phyloP scores from a whole-genome alignment of 345 rosid species.

The Salix arbutifolia region DNA sequence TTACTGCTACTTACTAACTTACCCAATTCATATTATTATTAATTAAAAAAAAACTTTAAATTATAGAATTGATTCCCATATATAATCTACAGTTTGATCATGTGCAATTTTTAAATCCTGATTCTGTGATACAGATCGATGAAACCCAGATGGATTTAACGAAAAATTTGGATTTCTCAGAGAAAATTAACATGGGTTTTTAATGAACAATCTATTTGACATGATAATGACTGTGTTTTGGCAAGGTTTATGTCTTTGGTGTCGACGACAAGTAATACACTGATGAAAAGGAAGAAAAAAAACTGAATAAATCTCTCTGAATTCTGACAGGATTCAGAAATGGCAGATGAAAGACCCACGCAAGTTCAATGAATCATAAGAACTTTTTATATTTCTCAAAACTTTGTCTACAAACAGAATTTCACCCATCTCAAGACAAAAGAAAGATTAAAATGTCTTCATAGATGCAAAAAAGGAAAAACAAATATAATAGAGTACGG shows the following conservation, averaged over 20 bases:
- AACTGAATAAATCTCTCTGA: constrained; percentile 1
- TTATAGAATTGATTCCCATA: neutral
- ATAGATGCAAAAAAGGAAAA: neutral
- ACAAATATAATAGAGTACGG: neutral
- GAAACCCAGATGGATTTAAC: constrained; percentile 1
- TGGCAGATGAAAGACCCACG: neutral
- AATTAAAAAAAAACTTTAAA: neutral
- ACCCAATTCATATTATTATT: neutral
- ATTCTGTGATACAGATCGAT: constrained; percentile 25
- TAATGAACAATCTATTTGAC: constrained; percentile 21
- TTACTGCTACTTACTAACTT: constrained; percentile 5
- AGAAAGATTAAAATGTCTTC: neutral
- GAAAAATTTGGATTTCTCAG: constrained; percentile 1
- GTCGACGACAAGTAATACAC: constrained; percentile 17
- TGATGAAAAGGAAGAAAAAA: neutral
- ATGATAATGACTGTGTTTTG: constrained; percentile 19
- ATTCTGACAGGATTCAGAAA: constrained; percentile 1
- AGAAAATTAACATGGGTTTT: no score
- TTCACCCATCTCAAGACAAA: no score
- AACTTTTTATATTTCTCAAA: neutral
- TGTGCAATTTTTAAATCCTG: no score
- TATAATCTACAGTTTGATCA: no score
- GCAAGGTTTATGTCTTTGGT: constrained; percentile 38
- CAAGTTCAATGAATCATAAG: no score
- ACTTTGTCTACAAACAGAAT: neutral